Evolutionary conservation across 352 stramenopile genomes (phyloP).

Genomic region (Phytophthora quininea): DNA sequence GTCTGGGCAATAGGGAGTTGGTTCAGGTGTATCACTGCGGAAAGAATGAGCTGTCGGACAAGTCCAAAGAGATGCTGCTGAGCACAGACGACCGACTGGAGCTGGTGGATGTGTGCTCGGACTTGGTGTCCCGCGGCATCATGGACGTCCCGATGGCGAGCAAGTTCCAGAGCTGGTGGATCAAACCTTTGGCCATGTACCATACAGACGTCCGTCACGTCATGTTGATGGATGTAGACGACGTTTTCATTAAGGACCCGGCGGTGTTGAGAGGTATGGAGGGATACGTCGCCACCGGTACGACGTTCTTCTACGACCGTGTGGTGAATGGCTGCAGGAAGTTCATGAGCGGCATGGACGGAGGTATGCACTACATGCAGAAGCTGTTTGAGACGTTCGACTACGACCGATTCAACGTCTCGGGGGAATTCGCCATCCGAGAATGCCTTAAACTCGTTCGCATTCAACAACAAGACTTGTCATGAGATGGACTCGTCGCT

Average conservation of each 20-base stretch:
- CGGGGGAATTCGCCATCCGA: conserved; percentile 20
- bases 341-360: conserved; percentile 51
- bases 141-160: conserved; percentile 15
- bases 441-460: conserved; percentile 42
- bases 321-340: conserved; percentile 49
- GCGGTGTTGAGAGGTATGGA: conserved; percentile 39
- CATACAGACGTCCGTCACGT: conserved; percentile 31
- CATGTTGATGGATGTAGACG: conserved; percentile 32
- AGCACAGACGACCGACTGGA: conserved; percentile 27
- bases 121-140: conserved; percentile 26
- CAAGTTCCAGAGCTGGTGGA: conserved; percentile 42
- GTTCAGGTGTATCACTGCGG: conserved; percentile 53
- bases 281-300: conserved; percentile 43
- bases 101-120: conserved; percentile 44
- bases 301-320: conserved; percentile 51
- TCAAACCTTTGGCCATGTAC: conserved; percentile 42
- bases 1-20: conserved; percentile 39
- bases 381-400: conserved; percentile 10
- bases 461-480: conserved; percentile 39
- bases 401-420: conserved; percentile 43
- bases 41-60: conserved; percentile 36
- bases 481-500: conserved; percentile 67
- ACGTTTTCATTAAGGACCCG: conserved; percentile 48
- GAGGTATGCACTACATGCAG: conserved; percentile 31
- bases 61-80: conserved; percentile 21